Evolutionary conservation across 2,329 filamentous ascomycete genomes (phyloP).

Genomic region (Coniosporium tulheliwenetii): DNA sequence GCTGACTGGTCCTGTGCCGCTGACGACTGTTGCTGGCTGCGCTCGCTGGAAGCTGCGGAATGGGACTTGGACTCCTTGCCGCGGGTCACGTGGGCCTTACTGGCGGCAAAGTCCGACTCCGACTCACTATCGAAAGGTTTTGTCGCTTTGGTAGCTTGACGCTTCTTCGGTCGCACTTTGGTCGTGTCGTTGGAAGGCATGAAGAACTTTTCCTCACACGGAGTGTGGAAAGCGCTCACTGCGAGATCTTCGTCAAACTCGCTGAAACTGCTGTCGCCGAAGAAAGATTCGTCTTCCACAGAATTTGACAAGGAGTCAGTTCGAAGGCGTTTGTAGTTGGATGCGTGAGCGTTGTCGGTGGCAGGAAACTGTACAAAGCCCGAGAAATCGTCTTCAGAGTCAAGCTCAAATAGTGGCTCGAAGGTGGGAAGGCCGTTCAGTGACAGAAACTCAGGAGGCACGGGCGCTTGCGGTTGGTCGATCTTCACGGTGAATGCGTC

Average conservation of each 20-base stretch:
- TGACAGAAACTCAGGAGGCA: slow-evolving; percentile 28
- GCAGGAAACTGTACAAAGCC: slow-evolving; percentile 55
- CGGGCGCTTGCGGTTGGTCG: slow-evolving; percentile 20
- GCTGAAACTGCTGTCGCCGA: slow-evolving; percentile 61
- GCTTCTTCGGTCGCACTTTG: slow-evolving; percentile 34
- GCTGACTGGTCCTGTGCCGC: slow-evolving; percentile 26
- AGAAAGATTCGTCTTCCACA: slow-evolving; percentile 57
- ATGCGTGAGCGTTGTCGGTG: slow-evolving; percentile 41
- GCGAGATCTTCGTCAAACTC: slow-evolving; percentile 56
- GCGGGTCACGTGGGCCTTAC: too few relatives aligned
- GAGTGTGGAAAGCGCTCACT: slow-evolving; percentile 47
- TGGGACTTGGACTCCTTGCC: too few relatives aligned
- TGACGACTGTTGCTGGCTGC: slow-evolving; percentile 13
- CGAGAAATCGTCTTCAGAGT: slow-evolving; percentile 80
- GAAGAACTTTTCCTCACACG: slow-evolving; percentile 36
- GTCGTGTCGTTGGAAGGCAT: slow-evolving; percentile 13
- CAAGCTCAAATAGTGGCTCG: slow-evolving; percentile 76
- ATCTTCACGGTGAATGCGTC: slow-evolving; percentile 18
- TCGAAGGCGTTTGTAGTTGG: slow-evolving; percentile 55
- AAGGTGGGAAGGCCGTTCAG: slow-evolving; percentile 54
- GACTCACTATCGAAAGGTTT: slow-evolving; percentile 10
- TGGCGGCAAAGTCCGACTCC: slow-evolving; percentile 10
- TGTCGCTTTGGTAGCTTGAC: slow-evolving; percentile 21
- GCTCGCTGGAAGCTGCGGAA: slow-evolving; percentile 7
- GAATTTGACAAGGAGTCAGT: slow-evolving; percentile 49